phyloP scores from a whole-genome alignment of 176 grass and related monocot genomes.

The Panicum miliaceum region DNA sequence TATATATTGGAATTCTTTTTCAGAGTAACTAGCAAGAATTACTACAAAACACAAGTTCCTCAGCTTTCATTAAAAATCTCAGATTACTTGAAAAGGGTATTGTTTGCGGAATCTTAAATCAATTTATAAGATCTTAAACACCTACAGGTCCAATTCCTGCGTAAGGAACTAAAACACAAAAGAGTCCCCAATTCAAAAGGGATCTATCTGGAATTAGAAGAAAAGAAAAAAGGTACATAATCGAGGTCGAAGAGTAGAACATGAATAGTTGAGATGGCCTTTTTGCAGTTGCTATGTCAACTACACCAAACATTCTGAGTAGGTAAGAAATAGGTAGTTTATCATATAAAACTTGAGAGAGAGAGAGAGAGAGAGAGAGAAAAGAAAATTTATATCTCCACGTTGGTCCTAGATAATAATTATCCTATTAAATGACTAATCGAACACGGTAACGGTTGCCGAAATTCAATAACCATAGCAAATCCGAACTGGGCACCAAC shows the following conservation, averaged over 20 bases:
- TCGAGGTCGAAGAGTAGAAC: neutral
- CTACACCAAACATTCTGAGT: neutral
- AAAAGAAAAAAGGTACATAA: neutral
- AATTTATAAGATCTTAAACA: neutral
- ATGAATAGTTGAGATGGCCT: conserved; percentile 8
- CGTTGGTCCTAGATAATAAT: neutral
- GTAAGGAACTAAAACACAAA: neutral
- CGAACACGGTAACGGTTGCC: neutral
- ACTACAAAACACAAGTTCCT: neutral
- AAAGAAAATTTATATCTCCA: neutral
- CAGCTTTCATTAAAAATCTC: neutral
- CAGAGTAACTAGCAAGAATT: neutral
- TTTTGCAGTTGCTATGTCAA: neutral
- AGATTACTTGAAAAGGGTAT: neutral
- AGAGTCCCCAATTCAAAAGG: neutral
- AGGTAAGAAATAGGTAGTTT: conserved; percentile 9
- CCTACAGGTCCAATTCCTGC: neutral
- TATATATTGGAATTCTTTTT: conserved; percentile 7
- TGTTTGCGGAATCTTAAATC: neutral
- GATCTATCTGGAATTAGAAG: neutral
- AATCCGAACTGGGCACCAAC: neutral
- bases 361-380: neutral
- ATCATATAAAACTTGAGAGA: neutral
- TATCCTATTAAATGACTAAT: neutral
- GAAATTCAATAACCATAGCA: neutral